Conservation (phyloP, 2,329 filamentous ascomycete genomes). For the Immersiporthe knoxdaviesiana region DNA sequence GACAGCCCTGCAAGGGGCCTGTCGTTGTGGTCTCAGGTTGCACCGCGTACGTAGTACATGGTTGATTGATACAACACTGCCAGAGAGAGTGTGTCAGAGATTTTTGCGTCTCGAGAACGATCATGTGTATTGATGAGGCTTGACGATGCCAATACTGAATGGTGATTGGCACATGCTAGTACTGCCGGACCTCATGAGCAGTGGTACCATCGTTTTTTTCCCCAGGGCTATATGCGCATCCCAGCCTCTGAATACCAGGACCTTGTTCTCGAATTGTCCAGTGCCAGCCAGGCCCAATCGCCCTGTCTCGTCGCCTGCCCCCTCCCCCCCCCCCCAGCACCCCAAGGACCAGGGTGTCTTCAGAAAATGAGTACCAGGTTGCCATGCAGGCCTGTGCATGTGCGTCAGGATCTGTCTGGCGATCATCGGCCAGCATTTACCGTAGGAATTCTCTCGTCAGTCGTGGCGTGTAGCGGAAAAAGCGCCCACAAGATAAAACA, state of each 20-base stretch:
- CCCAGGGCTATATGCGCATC: neutral
- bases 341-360: neutral
- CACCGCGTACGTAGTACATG: neutral
- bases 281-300: neutral
- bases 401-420: neutral
- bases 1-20: conserved; percentile 1
- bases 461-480: neutral
- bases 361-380: neutral
- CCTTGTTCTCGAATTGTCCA: neutral
- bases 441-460: neutral
- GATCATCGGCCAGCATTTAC: neutral
- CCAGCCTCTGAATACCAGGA: neutral
- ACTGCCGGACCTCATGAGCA: neutral
- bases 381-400: conserved; percentile 5
- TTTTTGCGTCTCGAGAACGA: neutral
- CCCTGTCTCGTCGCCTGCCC: no score
- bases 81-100: neutral
- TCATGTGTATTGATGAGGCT: neutral
- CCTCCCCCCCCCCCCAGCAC: neutral
- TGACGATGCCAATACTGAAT: neutral
- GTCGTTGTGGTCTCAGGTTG: neutral
- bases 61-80: neutral
- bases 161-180: neutral
- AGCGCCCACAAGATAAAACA: conserved; percentile 1
- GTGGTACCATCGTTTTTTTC: neutral